Conservation (phyloP, 176 grass and related monocot genomes). For the Eremochloa ophiuroides region DNA sequence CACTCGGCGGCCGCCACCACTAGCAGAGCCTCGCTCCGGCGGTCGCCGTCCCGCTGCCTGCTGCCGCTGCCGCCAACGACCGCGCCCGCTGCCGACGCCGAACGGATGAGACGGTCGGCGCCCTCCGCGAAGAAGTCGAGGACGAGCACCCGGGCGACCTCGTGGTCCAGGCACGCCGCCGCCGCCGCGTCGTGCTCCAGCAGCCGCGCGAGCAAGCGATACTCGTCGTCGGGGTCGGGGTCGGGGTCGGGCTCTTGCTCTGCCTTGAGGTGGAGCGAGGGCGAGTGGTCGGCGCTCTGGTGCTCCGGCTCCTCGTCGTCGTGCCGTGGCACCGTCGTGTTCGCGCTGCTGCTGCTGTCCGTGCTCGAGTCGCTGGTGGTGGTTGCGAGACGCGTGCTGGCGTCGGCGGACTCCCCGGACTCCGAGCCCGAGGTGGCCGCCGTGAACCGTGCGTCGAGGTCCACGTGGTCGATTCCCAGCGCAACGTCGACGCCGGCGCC, state of each 20-base stretch:
- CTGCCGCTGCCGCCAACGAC: no score
- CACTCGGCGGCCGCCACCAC: constrained; percentile 33
- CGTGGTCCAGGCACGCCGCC: neutral
- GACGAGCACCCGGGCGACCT: constrained; percentile 41
- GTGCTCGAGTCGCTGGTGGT: neutral
- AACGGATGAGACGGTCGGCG: neutral
- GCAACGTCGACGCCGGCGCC: no score
- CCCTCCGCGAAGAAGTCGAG: constrained; percentile 72
- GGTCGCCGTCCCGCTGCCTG: neutral
- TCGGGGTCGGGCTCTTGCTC: no score
- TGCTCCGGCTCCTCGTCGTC: neutral
- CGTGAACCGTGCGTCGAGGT: constrained; percentile 47
- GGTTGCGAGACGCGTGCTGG: neutral
- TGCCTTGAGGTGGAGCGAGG: neutral
- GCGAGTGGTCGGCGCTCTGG: neutral
- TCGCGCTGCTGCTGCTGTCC: neutral
- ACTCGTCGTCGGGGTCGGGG: neutral
- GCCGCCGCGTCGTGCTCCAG: neutral
- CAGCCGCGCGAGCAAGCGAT: constrained; percentile 32
- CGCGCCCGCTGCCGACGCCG: fast-evolving
- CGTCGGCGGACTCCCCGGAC: neutral
- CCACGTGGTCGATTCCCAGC: constrained; percentile 20
- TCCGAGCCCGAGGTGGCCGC: constrained; percentile 1
- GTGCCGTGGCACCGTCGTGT: neutral
- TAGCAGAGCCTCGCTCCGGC: neutral